A percentile compares a stretch with the other conserved stretches of the same genome.
These are phyloP conservation scores for Circinella minor DNA, from an alignment of 371 early-diverging fungal species.

Conservation along the genomic window DNA sequence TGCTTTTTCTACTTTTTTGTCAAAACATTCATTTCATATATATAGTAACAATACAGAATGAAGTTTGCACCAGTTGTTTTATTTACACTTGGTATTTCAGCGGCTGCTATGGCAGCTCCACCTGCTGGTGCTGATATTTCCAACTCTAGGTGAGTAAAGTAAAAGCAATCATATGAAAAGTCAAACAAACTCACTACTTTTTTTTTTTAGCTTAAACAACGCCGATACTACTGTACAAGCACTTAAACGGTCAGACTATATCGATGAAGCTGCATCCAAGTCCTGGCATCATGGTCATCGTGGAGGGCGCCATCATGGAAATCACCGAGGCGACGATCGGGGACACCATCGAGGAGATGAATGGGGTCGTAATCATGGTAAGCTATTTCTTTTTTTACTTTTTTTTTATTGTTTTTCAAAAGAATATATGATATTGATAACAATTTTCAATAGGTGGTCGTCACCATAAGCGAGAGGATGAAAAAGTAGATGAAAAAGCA, in stretches of 20 bases:
- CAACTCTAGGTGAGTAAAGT: neutral
- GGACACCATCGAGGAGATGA: neutral
- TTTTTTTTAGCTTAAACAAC: neutral
- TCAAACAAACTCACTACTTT: too few relatives aligned
- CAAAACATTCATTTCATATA: neutral
- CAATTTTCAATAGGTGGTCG: neutral
- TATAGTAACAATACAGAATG: neutral
- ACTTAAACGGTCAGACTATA: too few relatives aligned
- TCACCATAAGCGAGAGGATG: neutral
- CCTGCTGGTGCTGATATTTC: neutral
- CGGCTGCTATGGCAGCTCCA: neutral
- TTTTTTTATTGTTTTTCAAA: too few relatives aligned
- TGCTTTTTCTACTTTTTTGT: neutral
- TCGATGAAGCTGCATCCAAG: neutral
- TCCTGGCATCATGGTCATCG: neutral
- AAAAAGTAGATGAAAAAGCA: neutral
- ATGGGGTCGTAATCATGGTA: too few relatives aligned
- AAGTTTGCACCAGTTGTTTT: neutral
- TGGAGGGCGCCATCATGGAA: neutral
- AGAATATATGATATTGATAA: too few relatives aligned
- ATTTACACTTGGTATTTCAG: slow-evolving; percentile 1
- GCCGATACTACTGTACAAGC: neutral
- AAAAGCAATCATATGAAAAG: too few relatives aligned
- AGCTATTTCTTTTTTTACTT: too few relatives aligned
- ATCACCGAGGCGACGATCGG: neutral